These are phyloP conservation scores for Hirsutella rhossiliensis DNA, from an alignment of 2,329 filamentous ascomycete species.

Conservation along the genomic window DNA sequence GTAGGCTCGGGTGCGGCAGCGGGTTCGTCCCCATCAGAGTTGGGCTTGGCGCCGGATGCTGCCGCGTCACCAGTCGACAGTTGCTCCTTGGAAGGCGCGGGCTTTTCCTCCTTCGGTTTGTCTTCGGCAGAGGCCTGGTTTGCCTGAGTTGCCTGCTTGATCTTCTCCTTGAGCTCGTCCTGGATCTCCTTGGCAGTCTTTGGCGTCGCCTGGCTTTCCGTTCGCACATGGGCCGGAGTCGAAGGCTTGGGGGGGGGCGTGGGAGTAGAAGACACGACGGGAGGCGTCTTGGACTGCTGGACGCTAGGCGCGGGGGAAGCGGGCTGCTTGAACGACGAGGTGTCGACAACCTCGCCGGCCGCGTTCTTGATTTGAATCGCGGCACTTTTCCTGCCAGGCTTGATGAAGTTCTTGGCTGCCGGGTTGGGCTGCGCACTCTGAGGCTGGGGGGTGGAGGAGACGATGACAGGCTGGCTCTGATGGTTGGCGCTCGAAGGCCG, in stretches of 20 bases:
- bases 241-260: slow-evolving; percentile 70
- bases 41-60: slow-evolving; percentile 6
- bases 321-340: slow-evolving; percentile 47
- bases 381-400: slow-evolving; percentile 50
- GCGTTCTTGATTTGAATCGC: slow-evolving; percentile 78
- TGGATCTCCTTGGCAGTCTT: slow-evolving; percentile 76
- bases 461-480: slow-evolving; percentile 41
- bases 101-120: slow-evolving; percentile 16
- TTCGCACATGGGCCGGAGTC: slow-evolving; percentile 55
- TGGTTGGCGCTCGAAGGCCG: slow-evolving; percentile 55
- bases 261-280: slow-evolving; percentile 60
- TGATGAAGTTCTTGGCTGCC: slow-evolving; percentile 33
- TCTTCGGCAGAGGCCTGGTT: slow-evolving; percentile 21
- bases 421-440: slow-evolving; percentile 46
- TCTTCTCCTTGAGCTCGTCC: slow-evolving; percentile 70
- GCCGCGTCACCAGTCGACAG: slow-evolving; percentile 18
- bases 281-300: slow-evolving; percentile 51
- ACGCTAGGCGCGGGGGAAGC: slow-evolving; percentile 42
- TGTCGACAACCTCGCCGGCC: slow-evolving; percentile 64
- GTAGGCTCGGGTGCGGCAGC: neutral
- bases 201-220: slow-evolving; percentile 52
- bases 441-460: slow-evolving; percentile 51
- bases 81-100: slow-evolving; percentile 16
- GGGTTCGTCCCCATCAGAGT: slow-evolving; percentile 1
- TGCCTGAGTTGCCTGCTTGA: slow-evolving; percentile 47